These are phyloP conservation scores for Skeletonema marinoi DNA, from an alignment of 108 stramenopile genomes.

Conservation along the genomic window DNA sequence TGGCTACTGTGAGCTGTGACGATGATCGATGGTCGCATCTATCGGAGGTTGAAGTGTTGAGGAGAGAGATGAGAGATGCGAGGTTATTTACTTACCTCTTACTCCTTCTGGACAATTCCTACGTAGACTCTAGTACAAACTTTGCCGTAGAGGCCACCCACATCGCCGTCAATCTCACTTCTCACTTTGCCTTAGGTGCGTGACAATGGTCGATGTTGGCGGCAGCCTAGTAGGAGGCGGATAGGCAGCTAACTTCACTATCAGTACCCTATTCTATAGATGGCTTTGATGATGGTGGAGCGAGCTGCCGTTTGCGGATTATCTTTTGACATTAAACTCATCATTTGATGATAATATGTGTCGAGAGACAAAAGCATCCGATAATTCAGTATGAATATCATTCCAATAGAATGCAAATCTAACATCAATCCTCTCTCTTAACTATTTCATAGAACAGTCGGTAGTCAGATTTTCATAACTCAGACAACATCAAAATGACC, in stretches of 20 bases:
- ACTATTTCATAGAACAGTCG: neutral
- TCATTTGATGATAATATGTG: neutral
- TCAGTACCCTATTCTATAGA: too few species aligned
- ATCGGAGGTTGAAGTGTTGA: neutral
- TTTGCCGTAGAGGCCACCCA: neutral
- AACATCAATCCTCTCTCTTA: neutral
- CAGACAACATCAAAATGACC: constrained; percentile 55
- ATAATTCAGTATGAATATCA: neutral
- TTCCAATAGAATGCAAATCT: neutral
- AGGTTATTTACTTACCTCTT: neutral
- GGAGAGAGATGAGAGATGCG: neutral
- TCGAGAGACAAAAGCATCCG: neutral
- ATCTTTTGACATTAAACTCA: neutral
- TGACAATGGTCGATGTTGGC: constrained; percentile 27
- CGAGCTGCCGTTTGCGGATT: neutral
- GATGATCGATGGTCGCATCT: too few species aligned
- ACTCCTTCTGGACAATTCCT: neutral
- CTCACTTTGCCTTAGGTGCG: constrained; percentile 60
- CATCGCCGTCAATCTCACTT: constrained; percentile 33
- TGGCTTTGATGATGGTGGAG: neutral
- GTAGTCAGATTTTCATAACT: constrained; percentile 13
- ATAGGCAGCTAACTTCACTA: neutral
- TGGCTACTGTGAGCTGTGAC: too few species aligned
- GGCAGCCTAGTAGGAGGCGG: neutral
- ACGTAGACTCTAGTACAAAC: neutral